These are phyloP conservation scores for Penicillium hordei DNA, from an alignment of 2,329 filamentous ascomycete species.

Conservation along the genomic window DNA sequence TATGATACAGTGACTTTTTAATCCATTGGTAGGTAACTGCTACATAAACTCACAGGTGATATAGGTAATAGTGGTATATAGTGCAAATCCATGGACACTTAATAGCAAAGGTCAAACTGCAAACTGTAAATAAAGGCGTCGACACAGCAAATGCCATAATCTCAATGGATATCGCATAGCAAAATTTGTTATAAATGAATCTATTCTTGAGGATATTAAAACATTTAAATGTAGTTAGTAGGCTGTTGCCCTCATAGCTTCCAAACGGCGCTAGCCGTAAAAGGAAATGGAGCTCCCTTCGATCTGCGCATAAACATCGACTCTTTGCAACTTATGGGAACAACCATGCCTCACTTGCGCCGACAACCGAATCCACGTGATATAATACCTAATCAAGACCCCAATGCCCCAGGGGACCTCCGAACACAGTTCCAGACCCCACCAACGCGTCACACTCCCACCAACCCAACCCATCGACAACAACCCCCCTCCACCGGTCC, in stretches of 20 bases:
- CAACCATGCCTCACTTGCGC: constrained; percentile 24
- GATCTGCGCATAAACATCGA: constrained; percentile 16
- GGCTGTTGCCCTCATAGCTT: neutral
- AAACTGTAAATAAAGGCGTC: too few relatives aligned
- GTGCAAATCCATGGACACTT: too few relatives aligned
- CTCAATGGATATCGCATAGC: too few relatives aligned
- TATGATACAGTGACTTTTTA: too few relatives aligned
- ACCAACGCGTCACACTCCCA: constrained; percentile 29
- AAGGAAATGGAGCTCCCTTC: constrained; percentile 15
- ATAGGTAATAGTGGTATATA: too few relatives aligned
- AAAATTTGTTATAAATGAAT: neutral
- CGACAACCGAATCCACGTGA: constrained; percentile 23
- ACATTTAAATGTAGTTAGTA: rapidly evolving
- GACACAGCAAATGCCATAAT: too few relatives aligned
- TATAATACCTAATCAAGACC: constrained; percentile 12
- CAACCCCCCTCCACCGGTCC: constrained; percentile 28
- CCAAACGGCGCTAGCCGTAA: constrained; percentile 18
- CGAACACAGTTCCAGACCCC: constrained; percentile 36
- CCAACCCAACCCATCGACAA: constrained; percentile 27
- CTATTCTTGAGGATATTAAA: too few relatives aligned
- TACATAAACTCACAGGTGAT: too few relatives aligned
- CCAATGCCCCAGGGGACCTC: constrained; percentile 13
- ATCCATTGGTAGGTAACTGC: too few relatives aligned
- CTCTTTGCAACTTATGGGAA: neutral
- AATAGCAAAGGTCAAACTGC: too few relatives aligned